Percentiles rank a stretch among this genome's conserved stretches.
Evolutionary conservation across 768 basidiomycete species (phyloP).

Genomic region (Lactarius quietus): DNA sequence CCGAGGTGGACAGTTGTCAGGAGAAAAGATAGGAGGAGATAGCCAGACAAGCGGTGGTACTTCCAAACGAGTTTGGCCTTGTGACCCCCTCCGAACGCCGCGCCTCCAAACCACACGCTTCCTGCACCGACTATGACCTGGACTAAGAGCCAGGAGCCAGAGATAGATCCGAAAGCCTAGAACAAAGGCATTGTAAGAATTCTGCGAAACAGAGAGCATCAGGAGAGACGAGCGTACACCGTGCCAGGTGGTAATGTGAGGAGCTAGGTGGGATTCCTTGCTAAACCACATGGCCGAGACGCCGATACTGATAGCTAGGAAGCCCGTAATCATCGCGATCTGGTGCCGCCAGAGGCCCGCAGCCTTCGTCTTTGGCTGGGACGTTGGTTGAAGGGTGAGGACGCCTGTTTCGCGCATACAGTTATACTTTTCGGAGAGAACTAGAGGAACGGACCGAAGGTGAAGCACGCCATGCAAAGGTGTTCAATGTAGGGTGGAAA

Average conservation of each 20-base stretch:
- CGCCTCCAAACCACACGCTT: slow-evolving; percentile 75
- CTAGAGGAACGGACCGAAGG: slow-evolving; percentile 49
- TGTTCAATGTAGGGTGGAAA: slow-evolving; percentile 63
- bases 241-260: slow-evolving; percentile 76
- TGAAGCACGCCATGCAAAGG: slow-evolving; percentile 53
- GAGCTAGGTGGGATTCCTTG: slow-evolving; percentile 47
- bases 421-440: neutral
- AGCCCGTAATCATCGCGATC: slow-evolving; percentile 51
- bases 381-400: slow-evolving; percentile 71
- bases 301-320: slow-evolving; percentile 58
- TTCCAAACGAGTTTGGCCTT: slow-evolving; percentile 80
- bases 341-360: slow-evolving; percentile 72
- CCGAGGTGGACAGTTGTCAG: slow-evolving; percentile 65
- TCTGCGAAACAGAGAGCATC: neutral
- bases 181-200: neutral
- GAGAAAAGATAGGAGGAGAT: slow-evolving; percentile 58
- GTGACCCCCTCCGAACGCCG: slow-evolving; percentile 63
- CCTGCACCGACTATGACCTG: slow-evolving; percentile 64
- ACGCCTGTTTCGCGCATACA: slow-evolving; percentile 46
- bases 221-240: slow-evolving; percentile 44
- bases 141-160: slow-evolving; percentile 55
- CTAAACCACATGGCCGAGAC: slow-evolving; percentile 58
- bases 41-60: slow-evolving; percentile 79
- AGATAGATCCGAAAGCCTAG: slow-evolving; percentile 62
- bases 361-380: slow-evolving; percentile 58